Evolutionary conservation across 257 asterid species (phyloP), one percentile per base, ranked within the genome.

Genomic region (Solanum tarijense): DNA sequence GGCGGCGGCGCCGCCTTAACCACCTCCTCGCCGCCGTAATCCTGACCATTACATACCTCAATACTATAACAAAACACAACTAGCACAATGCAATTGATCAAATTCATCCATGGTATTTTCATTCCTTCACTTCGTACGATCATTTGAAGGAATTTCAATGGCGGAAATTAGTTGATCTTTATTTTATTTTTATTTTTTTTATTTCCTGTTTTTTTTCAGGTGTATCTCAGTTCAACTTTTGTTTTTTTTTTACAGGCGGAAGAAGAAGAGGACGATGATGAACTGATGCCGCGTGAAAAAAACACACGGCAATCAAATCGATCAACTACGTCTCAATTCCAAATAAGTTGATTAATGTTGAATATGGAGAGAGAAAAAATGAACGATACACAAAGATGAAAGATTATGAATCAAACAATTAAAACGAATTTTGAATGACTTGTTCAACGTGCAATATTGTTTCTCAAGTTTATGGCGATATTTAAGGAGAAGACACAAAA

Each of bases 1-100:
- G 88, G 89, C 12, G 93, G 93, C 9, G 90, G 88, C 0, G 98
- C 93, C 0, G 96, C 93, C 7, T 92, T 71, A 1, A 43, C 39
- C 0, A 88, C 74, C 29, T 62, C 12, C 1, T 81, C 90, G 5
- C 84, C 62, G 4, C 87, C 93, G 65, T 93, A 92, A 76, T 97
- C 98, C 39, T 94, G 95, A 69, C 75, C 88, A 36, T 71, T 52
- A n/a, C 68, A 88, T 10, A 69, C 9, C 52, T 46, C 66, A 81
- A 81, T 29, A 25, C 60, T 82, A 82, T 31, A 72, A n/a, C 34
- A 87, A 68, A 93, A 72, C 86, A 94, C 36, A 74, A 88, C 73
- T 25, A 93, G 58, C 41, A 86, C 73, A 48, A 82, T 46, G 89
- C 79, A 89, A 35, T 81, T 83, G 52, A 84, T 29, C 66, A n/a